These are phyloP conservation scores for Naganishia kalamii DNA, from an alignment of 768 basidiomycete genomes.

Conservation along the genomic window DNA sequence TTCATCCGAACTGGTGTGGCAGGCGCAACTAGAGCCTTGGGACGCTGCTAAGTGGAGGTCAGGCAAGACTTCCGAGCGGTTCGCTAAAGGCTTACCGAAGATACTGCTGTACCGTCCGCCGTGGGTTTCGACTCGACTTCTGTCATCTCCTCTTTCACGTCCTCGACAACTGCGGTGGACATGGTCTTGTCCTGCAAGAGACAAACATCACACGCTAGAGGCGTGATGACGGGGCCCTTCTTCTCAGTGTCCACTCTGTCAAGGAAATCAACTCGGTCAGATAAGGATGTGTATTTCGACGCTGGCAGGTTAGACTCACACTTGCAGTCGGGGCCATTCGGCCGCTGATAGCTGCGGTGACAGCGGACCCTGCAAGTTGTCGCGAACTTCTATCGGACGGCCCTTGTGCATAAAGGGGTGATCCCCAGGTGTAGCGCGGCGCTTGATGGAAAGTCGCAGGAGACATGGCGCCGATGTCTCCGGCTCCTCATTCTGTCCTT, in stretches of 20 bases:
- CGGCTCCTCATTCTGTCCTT: background rate
- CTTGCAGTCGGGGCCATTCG: slow-evolving; percentile 5
- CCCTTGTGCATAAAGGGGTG: slow-evolving; percentile 10
- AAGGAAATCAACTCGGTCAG: background rate
- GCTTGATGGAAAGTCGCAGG: background rate
- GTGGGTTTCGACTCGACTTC: background rate
- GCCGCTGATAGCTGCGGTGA: background rate
- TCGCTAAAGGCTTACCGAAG: background rate
- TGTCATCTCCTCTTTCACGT: background rate
- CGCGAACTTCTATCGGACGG: slow-evolving; percentile 3
- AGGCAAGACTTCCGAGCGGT: background rate
- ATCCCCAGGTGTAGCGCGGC: background rate
- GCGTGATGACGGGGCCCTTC: background rate
- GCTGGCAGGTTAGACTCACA: background rate
- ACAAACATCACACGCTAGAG: background rate
- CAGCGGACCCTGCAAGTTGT: background rate
- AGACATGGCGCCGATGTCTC: background rate
- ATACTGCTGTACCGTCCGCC: background rate
- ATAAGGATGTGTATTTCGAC: no score
- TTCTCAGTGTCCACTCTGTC: background rate
- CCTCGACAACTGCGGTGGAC: no score
- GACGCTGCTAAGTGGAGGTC: background rate
- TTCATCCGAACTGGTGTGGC: slow-evolving; percentile 15
- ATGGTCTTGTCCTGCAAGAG: background rate
- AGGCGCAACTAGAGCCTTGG: background rate